Conservation (phyloP, 2,329 filamentous ascomycete species). For the Diaporthe citriasiana region DNA sequence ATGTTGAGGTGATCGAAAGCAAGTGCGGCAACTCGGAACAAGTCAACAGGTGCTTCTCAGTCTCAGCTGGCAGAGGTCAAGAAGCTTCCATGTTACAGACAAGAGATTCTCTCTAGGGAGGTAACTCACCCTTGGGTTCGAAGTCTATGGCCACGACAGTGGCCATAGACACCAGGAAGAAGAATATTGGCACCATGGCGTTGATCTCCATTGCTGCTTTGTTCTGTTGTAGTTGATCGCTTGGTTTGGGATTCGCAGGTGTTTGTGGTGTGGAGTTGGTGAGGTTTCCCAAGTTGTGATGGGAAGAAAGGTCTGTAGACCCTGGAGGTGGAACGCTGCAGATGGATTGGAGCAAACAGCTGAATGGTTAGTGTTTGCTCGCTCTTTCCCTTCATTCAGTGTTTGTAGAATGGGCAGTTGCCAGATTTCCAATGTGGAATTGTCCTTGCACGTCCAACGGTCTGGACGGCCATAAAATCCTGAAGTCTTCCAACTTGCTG, state of each 20-base stretch:
- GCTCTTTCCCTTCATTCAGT: neutral
- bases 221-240: neutral
- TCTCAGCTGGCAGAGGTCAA: neutral
- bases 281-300: neutral
- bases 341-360: neutral
- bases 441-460: neutral
- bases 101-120: neutral
- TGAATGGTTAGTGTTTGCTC: too few species aligned
- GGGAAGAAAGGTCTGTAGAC: neutral
- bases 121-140: neutral
- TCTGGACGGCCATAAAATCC: neutral
- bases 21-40: neutral
- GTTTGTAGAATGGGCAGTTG: neutral
- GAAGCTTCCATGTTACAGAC: neutral
- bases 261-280: neutral
- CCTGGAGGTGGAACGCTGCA: neutral
- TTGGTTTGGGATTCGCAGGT: neutral
- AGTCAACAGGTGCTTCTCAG: neutral
- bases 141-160: neutral
- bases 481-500: neutral
- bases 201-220: neutral
- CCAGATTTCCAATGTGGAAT: neutral
- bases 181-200: neutral
- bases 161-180: neutral
- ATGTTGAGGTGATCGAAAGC: neutral